These are phyloP conservation scores for Malassezia dermatis DNA, from an alignment of 1,284 basidiomycete species.

Conservation along the genomic window DNA sequence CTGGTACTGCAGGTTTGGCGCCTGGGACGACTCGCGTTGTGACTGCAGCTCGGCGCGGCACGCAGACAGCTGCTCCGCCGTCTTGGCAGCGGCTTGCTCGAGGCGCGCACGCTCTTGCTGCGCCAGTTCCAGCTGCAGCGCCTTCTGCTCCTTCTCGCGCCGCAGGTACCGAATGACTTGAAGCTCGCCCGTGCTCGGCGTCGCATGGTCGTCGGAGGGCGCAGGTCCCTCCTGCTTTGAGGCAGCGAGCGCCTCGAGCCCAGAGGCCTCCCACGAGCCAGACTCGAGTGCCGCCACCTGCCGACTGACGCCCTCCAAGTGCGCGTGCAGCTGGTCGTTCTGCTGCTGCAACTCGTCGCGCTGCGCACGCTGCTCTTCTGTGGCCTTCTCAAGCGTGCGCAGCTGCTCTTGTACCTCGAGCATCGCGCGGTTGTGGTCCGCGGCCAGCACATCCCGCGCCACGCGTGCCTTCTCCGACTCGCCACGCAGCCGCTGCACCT, in stretches of 20 bases:
- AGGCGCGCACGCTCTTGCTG: conserved; percentile 71
- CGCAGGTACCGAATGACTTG: conserved; percentile 72
- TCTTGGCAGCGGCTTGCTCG: conserved; percentile 64
- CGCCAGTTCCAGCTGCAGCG: conserved; percentile 71
- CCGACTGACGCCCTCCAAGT: conserved; percentile 71
- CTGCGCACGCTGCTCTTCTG: conserved; percentile 60
- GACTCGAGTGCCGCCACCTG: conserved; percentile 62
- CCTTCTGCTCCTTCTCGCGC: conserved; percentile 80
- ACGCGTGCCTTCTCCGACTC: conserved; percentile 24
- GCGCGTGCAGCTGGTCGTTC: conserved; percentile 68
- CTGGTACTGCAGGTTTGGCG: conserved; percentile 62
- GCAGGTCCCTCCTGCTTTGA: conserved; percentile 49
- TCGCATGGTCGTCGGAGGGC: conserved; percentile 52
- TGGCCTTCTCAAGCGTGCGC: conserved; percentile 64
- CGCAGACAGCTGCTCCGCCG: conserved; percentile 60
- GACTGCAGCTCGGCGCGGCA: conserved; percentile 51
- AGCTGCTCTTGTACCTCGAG: conserved; percentile 72
- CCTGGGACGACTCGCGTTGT: conserved; percentile 27
- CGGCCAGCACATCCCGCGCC: conserved; percentile 56
- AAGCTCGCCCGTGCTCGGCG: conserved; percentile 48
- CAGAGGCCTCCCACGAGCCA: conserved; percentile 42
- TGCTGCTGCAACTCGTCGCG: conserved; percentile 66
- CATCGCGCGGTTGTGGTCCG: conserved; percentile 64
- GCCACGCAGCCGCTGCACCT: conserved; percentile 23
- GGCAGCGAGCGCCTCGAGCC: conserved; percentile 17